These are phyloP conservation scores for Chaetomium cochliodes DNA, from an alignment of 495 filamentous ascomycete genomes.

Conservation along the genomic window DNA sequence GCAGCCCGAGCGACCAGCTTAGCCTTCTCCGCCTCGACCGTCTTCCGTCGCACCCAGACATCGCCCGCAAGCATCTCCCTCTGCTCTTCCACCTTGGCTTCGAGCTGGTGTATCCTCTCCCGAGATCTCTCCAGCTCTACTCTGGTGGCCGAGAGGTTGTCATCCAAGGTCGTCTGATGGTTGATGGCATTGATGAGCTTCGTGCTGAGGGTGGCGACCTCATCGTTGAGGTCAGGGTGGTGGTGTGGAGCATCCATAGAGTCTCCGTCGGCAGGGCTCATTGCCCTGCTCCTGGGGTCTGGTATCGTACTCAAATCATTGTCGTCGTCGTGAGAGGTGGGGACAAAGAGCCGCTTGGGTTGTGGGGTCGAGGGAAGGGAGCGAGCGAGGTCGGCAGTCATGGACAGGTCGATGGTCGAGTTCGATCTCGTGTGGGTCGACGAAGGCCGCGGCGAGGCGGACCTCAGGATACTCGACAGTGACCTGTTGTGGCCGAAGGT, in stretches of 20 bases:
- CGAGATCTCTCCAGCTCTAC: conserved; percentile 78
- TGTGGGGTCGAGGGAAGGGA: conserved; percentile 34
- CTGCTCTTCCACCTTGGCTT: conserved; percentile 52
- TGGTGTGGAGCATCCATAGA: conserved; percentile 33
- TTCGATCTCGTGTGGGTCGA: conserved; percentile 24
- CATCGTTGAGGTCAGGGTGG: conserved; percentile 78
- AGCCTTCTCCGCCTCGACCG: conserved; percentile 45
- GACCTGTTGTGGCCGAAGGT: conserved; percentile 51
- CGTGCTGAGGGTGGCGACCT: conserved; percentile 87
- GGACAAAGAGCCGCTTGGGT: conserved; percentile 32
- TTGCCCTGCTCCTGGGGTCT: conserved; percentile 47
- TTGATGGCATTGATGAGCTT: conserved; percentile 98
- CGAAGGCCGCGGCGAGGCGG: conserved; percentile 32
- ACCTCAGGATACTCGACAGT: conserved; percentile 46
- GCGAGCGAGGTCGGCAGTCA: conserved; percentile 23
- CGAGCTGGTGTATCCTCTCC: conserved; percentile 64
- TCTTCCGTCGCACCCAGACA: conserved; percentile 62
- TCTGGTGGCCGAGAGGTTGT: conserved; percentile 75
- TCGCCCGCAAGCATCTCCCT: conserved; percentile 64
- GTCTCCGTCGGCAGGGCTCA: conserved; percentile 36
- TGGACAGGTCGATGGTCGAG: conserved; percentile 25
- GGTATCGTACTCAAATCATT: conserved; percentile 51
- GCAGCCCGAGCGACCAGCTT: conserved; percentile 46
- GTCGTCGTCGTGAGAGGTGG: conserved; percentile 41
- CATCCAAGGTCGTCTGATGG: conserved; percentile 89